These are phyloP conservation scores for Citrus hindsii DNA, from an alignment of 345 rosid genomes.

Conservation along the genomic window DNA sequence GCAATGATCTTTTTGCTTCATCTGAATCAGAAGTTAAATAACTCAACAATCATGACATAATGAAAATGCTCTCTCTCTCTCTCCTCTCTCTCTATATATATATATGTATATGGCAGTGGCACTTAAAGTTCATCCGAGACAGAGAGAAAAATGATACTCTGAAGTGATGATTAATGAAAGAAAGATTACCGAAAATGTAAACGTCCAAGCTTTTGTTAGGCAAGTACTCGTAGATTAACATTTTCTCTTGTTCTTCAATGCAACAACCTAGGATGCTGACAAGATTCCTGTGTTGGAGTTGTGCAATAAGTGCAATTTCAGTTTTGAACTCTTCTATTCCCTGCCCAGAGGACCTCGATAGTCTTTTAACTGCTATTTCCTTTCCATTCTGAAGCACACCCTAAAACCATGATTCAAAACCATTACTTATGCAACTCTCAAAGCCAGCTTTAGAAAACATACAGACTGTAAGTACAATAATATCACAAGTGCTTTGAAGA, in stretches of 20 bases:
- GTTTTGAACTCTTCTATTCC: constrained; percentile 38
- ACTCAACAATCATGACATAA: neutral
- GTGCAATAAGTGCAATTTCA: constrained; percentile 39
- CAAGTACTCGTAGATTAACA: constrained; percentile 40
- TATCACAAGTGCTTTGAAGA: too few relatives aligned
- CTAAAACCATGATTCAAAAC: constrained; percentile 14
- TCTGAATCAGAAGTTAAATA: constrained; percentile 21
- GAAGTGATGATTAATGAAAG: neutral
- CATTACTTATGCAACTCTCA: neutral
- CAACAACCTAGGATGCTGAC: constrained; percentile 66
- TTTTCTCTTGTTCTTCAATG: constrained; percentile 24
- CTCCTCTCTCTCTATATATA: too few relatives aligned
- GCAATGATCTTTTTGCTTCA: constrained; percentile 20
- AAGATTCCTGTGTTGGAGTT: constrained; percentile 71
- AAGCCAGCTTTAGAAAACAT: neutral
- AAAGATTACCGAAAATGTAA: constrained; percentile 27
- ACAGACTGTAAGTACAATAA: neutral
- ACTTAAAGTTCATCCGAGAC: neutral
- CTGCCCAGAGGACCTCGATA: constrained; percentile 24
- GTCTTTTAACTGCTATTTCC: constrained; percentile 38
- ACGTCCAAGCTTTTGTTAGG: constrained; percentile 41
- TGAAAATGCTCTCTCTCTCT: too few relatives aligned
- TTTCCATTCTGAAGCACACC: constrained; percentile 24
- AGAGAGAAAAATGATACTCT: neutral
- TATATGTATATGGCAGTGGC: too few relatives aligned